Evolutionary conservation across 78 protist species (phyloP).

Genomic region (Anaeramoeba flamelloides): DNA sequence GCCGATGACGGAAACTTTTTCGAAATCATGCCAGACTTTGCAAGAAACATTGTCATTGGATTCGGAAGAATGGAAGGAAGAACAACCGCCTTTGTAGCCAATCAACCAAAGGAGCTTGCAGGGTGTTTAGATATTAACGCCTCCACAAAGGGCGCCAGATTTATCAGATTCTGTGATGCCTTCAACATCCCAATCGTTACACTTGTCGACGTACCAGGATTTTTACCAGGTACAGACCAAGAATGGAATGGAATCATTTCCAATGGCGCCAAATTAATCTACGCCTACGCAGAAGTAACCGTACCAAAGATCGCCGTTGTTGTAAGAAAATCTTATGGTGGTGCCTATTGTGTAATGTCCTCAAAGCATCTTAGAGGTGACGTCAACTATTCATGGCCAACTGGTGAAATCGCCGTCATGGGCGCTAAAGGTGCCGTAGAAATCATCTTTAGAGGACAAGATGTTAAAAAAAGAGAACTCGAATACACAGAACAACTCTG

Average conservation of each 20-base stretch:
- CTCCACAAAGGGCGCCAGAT: conserved; percentile 76
- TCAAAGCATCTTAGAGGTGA: conserved; percentile 91
- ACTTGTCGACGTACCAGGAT: conserved; percentile 95
- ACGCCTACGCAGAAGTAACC: conserved; percentile 94
- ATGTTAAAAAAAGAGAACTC: conserved; percentile 13
- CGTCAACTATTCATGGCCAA: conserved; percentile 93
- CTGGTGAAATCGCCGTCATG: conserved; percentile 95
- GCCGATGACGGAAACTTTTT: conserved; percentile 72
- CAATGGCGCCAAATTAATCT: conserved; percentile 92
- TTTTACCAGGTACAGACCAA: conserved; percentile 71
- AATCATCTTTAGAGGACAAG: conserved; percentile 63
- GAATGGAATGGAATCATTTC: conserved; percentile 78
- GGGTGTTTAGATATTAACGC: conserved; percentile 89
- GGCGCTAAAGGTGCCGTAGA: conserved; percentile 93
- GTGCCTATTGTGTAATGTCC: conserved; percentile 92
- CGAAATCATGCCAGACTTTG: conserved; percentile 74
- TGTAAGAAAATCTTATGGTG: conserved; percentile 92
- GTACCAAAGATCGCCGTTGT: conserved; percentile 91
- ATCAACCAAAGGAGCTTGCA: conserved; percentile 81
- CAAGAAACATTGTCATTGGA: conserved; percentile 77
- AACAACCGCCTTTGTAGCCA: conserved; percentile 87
- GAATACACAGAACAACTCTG: conserved; percentile 62
- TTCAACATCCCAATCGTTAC: conserved; percentile 91
- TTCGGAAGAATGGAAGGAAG: conserved; percentile 81
- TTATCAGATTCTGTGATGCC: conserved; percentile 85